Evolutionary conservation across 2,329 filamentous ascomycete genomes (phyloP).

Genomic region (Rutstroemia sp.): DNA sequence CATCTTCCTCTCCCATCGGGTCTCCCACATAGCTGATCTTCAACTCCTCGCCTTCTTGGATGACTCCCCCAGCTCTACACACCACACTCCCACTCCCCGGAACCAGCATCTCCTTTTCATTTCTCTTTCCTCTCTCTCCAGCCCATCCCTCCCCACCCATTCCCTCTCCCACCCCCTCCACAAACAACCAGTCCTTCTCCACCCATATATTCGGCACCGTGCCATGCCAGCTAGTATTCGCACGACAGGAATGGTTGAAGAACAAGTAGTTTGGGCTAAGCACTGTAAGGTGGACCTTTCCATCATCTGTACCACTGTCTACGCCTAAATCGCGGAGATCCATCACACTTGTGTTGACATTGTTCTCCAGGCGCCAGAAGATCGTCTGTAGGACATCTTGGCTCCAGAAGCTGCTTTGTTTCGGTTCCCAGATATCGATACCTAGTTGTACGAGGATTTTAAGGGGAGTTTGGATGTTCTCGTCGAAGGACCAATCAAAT

Average conservation of each 20-base stretch:
- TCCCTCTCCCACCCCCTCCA: background rate
- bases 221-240: conserved; percentile 13
- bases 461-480: conserved; percentile 21
- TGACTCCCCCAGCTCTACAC: conserved; percentile 15
- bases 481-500: conserved; percentile 18
- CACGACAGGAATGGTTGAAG: conserved; percentile 24
- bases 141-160: conserved; percentile 2
- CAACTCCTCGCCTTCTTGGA: conserved; percentile 24
- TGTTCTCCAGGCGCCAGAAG: conserved; percentile 24
- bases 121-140: too few species aligned
- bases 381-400: conserved; percentile 25
- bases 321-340: background rate
- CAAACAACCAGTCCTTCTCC: background rate
- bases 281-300: conserved; percentile 4
- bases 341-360: conserved; percentile 17
- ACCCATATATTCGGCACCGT: conserved; percentile 5
- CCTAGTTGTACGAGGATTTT: conserved; percentile 19
- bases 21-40: conserved; percentile 26
- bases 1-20: conserved; percentile 8
- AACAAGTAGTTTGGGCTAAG: conserved; percentile 25
- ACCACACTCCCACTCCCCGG: conserved; percentile 18
- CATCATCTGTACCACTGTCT: background rate
- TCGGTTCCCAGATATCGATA: conserved; percentile 17
- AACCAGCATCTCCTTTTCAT: conserved; percentile 5
- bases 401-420: conserved; percentile 8